Base-by-base conservation (phyloP, 306 rosid genomes). In the Cucurbita argyrosperma region DNA sequence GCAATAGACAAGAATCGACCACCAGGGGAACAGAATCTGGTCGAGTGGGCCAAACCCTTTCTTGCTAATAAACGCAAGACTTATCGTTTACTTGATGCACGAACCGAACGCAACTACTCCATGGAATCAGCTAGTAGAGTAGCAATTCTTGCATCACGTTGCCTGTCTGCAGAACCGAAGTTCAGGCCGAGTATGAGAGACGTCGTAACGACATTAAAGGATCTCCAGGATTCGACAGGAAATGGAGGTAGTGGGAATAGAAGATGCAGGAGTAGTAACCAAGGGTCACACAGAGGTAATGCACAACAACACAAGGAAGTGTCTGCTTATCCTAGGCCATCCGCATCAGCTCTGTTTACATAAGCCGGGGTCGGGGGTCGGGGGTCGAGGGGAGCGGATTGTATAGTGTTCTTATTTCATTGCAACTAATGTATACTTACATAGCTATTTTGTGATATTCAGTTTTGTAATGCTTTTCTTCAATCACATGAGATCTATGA, bases 1-100 rank as follows among this genome's bases (percentile, higher is more conserved):
- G 88, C 88, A 18, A 80, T 85, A 30, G 88, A 85, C 82, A 82
- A 82, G 80, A 85, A 85, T 52, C 76, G 86, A 18, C 86, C 88
- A 47, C 42, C 77, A 0, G 86, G 88, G 38, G 86, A 85, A 14
- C 86, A 85, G 79, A 85, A 80, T 67, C 59, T 85, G 51, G 85
- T 85, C 19, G 84, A 82, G 35, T 85, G 86, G 88, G 85, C 86
- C 42, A 79, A 76, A 67, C 86, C 86, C 30, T 82, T 54, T 61
- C 80, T 85, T 52, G 84, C 77, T 8, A 85, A 77, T 74, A 82
- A 75, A 68, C 85, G 88, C 53, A 85, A 82, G 79, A 75, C 78
- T 60, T 85, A 79, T 21, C 88, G 88, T 8, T 16, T 85, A 50
- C 62, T 85, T 5, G 88, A 85, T 62, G 55, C 64, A 68, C 88